Base-by-base conservation (phyloP, 2,329 filamentous ascomycete genomes). In the Scedosporium aurantiacum region DNA sequence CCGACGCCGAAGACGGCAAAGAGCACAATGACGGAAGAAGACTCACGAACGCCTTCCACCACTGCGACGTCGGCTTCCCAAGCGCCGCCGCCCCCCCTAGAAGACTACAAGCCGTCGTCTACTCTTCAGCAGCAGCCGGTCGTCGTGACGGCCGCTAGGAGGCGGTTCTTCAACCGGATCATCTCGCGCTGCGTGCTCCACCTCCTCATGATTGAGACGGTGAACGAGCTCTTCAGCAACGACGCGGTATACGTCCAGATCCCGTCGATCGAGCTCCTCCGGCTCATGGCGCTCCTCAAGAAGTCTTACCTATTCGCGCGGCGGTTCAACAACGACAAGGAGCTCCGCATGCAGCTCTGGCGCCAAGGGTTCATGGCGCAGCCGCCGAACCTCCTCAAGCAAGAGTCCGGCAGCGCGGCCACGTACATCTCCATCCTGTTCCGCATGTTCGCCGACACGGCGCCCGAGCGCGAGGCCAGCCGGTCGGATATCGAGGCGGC, bases 331-430 rank as follows among this genome's bases (percentile, higher is more conserved):
- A 91, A 91, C 65, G 92, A 99, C 75, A 96, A 96, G 74, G 94
- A 97, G 66, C 79, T 99, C 43, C 86, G 94, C 55, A 96, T 96
- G 82, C 85, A 90, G 18, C 80, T 99, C 18, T 99, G 95, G 91
- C 83, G 91, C 58, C 94, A 99, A 72, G 94, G 95, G 0, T 99
- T 99, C 80, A 99, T 99, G 94, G 96, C 96, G 76, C 94, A 99
- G 71, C 93, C 94, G 16, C 94, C 94, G 2, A 99, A 99, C 69
- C 80, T 99, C 12, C 82, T 99, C 32, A 99, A 99, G 77, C 94
- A 99, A 72, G 94, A 99, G 76, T 90, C 85, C 64, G 93, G 94
- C 47, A 90, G 88, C 61, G 94, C 94, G 0, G 90, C 90, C 2
- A 97, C 95, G 1, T 99, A 99, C 72, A 91, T 99, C 41, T 89